phyloP scores from a whole-genome alignment of 495 filamentous ascomycete genomes.

The Tricharina praecox region DNA sequence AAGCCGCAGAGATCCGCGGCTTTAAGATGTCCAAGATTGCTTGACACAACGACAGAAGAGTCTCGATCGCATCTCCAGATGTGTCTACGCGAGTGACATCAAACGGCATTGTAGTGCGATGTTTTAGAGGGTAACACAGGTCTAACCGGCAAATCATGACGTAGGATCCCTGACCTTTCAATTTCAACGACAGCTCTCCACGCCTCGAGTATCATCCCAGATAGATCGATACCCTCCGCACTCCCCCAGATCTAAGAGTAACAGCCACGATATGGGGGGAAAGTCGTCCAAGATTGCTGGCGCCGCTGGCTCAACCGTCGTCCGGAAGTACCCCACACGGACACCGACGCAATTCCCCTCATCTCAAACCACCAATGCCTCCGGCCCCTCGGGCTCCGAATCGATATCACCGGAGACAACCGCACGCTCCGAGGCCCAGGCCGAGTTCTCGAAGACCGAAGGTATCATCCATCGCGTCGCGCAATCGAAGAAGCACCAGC shows the following conservation, averaged over 20 bases:
- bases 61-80: no score
- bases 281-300: conserved; percentile 2
- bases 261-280: background rate
- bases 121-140: background rate
- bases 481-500: background rate
- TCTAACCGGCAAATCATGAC: no score
- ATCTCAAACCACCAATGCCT: background rate
- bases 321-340: background rate
- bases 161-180: no score
- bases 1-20: no score
- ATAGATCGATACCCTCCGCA: background rate
- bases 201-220: no score
- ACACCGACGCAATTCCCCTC: background rate
- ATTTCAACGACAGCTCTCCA: no score
- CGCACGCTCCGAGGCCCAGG: background rate
- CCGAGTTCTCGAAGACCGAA: background rate
- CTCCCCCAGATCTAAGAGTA: background rate
- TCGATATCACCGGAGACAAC: no score
- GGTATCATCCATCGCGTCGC: background rate
- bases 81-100: no score
- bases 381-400: conserved; percentile 4
- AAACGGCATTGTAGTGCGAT: no score
- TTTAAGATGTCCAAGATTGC: no score
- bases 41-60: no score
- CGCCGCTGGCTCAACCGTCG: background rate